Evolutionary conservation across 495 filamentous ascomycete genomes (phyloP).

Genomic region (Podospora didyma): DNA sequence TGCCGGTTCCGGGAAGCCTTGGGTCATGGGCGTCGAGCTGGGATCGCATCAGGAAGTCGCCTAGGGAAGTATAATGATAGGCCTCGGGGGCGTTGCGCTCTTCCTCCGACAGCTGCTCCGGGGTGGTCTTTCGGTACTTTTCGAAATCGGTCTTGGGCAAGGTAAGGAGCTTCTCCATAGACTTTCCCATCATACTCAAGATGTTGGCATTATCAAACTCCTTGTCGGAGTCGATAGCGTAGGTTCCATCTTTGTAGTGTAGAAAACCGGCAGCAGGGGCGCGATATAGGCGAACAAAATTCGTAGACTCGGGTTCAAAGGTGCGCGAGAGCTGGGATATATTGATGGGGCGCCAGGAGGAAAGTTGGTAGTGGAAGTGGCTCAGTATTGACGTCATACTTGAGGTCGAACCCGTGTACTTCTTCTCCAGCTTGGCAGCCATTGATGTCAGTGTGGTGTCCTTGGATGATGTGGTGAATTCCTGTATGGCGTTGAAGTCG

Average conservation of each 20-base stretch:
- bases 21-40: conserved; percentile 91
- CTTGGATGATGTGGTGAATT: conserved; percentile 84
- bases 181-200: conserved; percentile 84
- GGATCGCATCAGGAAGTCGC: conserved; percentile 93
- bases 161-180: conserved; percentile 95
- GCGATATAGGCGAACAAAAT: conserved; percentile 67
- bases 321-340: conserved; percentile 56
- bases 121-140: conserved; percentile 65
- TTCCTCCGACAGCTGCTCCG: conserved; percentile 60
- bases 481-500: conserved; percentile 78
- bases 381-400: conserved; percentile 86
- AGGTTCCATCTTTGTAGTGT: conserved; percentile 75
- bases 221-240: conserved; percentile 98
- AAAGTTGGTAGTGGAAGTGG: conserved; percentile 92
- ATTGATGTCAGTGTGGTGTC: conserved; percentile 64
- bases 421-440: conserved; percentile 64
- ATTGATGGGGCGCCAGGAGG: conserved; percentile 73
- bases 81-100: conserved; percentile 64
- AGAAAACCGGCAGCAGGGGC: conserved; percentile 79
- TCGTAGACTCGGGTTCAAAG: conserved; percentile 55
- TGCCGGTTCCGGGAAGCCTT: conserved; percentile 82
- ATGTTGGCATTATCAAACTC: conserved; percentile 83
- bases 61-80: conserved; percentile 81
- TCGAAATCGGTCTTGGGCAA: conserved; percentile 76
- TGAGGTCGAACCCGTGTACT: conserved; percentile 91